A percentile compares a stretch with the other conserved stretches of the same genome.
Conservation (phyloP, 2,329 filamentous ascomycete genomes). For the Cercospora nicotianae region DNA sequence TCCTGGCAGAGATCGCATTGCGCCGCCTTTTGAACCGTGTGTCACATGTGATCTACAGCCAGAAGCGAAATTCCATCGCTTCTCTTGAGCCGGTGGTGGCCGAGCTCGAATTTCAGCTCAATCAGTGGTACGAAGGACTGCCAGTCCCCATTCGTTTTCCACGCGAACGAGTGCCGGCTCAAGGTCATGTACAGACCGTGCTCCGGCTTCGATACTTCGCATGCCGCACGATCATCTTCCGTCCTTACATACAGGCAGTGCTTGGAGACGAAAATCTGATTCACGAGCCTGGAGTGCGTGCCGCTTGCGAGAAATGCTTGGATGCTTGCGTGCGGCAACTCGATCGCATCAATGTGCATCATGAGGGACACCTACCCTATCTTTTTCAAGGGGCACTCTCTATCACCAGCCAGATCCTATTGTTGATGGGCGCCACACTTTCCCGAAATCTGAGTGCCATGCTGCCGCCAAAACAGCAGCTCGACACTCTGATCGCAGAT, state of each 20-base stretch:
- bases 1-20: constrained; percentile 77
- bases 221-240: constrained; percentile 82
- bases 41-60: constrained; percentile 34
- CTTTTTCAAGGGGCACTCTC: constrained; percentile 82
- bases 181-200: constrained; percentile 76
- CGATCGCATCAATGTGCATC: constrained; percentile 75
- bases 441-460: constrained; percentile 69
- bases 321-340: constrained; percentile 78
- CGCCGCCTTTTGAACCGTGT: constrained; percentile 61
- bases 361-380: constrained; percentile 81
- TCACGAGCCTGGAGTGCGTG: constrained; percentile 69
- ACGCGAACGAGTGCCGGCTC: constrained; percentile 64
- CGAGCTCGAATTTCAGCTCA: constrained; percentile 78
- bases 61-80: constrained; percentile 64
- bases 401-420: constrained; percentile 76
- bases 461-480: constrained; percentile 56
- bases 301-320: constrained; percentile 77
- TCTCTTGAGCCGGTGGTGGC: constrained; percentile 75
- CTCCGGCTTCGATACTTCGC: constrained; percentile 78
- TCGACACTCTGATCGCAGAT: constrained; percentile 75
- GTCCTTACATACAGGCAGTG: constrained; percentile 78
- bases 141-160: constrained; percentile 75
- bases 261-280: constrained; percentile 74
- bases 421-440: constrained; percentile 84
- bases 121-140: constrained; percentile 80